Evolutionary conservation across 2,329 filamentous ascomycete genomes (phyloP), one percentile per base, ranked within the genome.

Genomic region (Metarhizium sp.): DNA sequence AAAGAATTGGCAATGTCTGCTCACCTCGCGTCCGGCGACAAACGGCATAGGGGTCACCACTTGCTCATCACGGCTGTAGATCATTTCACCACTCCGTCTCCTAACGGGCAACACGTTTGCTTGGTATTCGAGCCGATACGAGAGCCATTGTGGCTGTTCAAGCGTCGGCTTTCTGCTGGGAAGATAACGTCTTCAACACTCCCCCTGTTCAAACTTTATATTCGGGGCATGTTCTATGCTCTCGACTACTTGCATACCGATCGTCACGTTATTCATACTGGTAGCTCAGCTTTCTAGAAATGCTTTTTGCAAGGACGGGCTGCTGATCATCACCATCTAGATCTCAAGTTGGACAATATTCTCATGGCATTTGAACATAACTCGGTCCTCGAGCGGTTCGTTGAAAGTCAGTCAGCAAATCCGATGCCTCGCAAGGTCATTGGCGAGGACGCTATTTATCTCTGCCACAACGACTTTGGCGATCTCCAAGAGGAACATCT

Each of bases 191-290:
- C 51, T n/a, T 43, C 14, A 16, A 53, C 48, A 13, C 40, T 61
- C 2, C 54, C 59, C 0, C 61, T 76, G 16, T 60, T 76, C 13
- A 71, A 69, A 57, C 57, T 58, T 18, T 66, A 67, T 45, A 63
- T 78, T 25, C 56, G 55, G 14, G 59, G 55, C 18, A 57, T 65
- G n/a, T 69, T 76, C n/a, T 66, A 67, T 42, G 74, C 72, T 29
- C 67, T 76, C 4, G 71, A 77, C 48, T 67, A 60, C 34, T 59
- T 77, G 42, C 73, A 77, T 58, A 68, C 64, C 4, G 69, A 75
- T 58, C 71, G 69, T 62, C 68, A 71, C 42, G 62, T 78, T 57
- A 65, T 75, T 29, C 74, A 78, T 60, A 76, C 50, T 1, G 50
- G 50, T 51, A 20, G 36, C 29, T 42, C 14, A 30, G 50, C 50